phyloP scores from a whole-genome alignment of 495 filamentous ascomycete species.

The Tuber aestivum region DNA sequence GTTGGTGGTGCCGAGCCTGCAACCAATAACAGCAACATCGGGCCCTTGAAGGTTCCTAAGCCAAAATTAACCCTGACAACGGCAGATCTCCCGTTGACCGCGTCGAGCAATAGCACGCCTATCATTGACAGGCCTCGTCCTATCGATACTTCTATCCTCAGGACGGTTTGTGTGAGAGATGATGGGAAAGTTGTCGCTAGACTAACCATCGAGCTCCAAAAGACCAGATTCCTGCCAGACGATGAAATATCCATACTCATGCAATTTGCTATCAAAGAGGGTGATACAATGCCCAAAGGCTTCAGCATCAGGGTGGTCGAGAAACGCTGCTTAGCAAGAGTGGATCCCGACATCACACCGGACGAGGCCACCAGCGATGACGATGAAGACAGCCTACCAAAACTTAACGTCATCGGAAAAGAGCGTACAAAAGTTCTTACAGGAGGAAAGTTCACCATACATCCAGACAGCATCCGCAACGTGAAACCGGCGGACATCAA shows the following conservation, averaged over 20 bases:
- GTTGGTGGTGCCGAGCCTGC: neutral
- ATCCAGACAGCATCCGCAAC: conserved; percentile 15
- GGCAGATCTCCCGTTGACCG: conserved; percentile 33
- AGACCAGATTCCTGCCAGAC: conserved; percentile 38
- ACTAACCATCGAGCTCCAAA: conserved; percentile 38
- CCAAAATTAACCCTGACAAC: conserved; percentile 42
- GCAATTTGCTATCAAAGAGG: conserved; percentile 25
- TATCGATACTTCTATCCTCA: conserved; percentile 25
- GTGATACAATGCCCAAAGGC: conserved; percentile 33
- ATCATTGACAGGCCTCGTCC: conserved; percentile 36
- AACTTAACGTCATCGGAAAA: conserved; percentile 26
- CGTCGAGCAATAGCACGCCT: conserved; percentile 39
- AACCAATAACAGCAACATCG: conserved; percentile 7
- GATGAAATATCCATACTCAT: conserved; percentile 34
- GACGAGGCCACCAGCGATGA: conserved; percentile 24
- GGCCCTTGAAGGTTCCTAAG: conserved; percentile 24
- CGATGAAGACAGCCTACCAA: conserved; percentile 17
- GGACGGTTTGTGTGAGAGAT: conserved; percentile 30
- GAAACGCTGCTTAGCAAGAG: conserved; percentile 23
- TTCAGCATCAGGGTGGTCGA: conserved; percentile 35
- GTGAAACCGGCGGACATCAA: conserved; percentile 10
- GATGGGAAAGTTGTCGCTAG: conserved; percentile 37
- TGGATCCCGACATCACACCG: conserved; percentile 11
- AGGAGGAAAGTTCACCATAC: conserved; percentile 29
- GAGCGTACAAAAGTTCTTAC: conserved; percentile 34